A percentile compares a stretch with the other conserved stretches of the same genome.
phyloP scores from a whole-genome alignment of 1,284 basidiomycete genomes.

The Sanghuangporus sanghuang region DNA sequence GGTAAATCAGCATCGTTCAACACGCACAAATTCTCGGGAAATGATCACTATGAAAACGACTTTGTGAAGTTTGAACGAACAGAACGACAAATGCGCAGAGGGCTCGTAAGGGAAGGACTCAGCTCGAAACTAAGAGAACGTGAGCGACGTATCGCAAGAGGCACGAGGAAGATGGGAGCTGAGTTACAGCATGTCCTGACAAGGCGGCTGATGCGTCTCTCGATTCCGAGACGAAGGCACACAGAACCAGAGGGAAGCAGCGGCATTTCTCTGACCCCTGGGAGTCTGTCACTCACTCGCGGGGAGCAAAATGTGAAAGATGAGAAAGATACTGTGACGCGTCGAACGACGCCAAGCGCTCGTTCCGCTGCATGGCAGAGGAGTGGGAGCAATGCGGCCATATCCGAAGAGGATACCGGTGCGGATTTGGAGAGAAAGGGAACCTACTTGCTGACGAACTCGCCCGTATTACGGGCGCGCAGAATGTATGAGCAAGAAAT shows the following conservation, averaged over 20 bases:
- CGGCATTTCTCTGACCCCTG: background rate
- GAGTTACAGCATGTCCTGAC: background rate
- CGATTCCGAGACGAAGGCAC: background rate
- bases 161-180: background rate
- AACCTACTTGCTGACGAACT: slow-evolving; percentile 16
- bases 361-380: background rate
- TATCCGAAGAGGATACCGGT: background rate
- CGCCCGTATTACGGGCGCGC: slow-evolving; percentile 12
- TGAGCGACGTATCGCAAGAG: background rate
- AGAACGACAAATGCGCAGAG: background rate
- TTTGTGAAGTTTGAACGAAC: background rate
- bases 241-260: background rate
- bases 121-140: background rate
- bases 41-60: background rate
- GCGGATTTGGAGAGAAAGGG: background rate
- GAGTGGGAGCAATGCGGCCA: background rate
- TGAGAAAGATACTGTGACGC: background rate
- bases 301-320: background rate
- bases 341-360: slow-evolving; percentile 3
- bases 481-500: background rate
- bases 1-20: background rate
- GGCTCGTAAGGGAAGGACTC: background rate
- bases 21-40: background rate
- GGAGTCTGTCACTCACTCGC: background rate
- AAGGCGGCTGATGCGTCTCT: background rate